These are phyloP conservation scores for Pelargonium citronellum DNA, from an alignment of 441 rosid genomes.

Conservation along the genomic window DNA sequence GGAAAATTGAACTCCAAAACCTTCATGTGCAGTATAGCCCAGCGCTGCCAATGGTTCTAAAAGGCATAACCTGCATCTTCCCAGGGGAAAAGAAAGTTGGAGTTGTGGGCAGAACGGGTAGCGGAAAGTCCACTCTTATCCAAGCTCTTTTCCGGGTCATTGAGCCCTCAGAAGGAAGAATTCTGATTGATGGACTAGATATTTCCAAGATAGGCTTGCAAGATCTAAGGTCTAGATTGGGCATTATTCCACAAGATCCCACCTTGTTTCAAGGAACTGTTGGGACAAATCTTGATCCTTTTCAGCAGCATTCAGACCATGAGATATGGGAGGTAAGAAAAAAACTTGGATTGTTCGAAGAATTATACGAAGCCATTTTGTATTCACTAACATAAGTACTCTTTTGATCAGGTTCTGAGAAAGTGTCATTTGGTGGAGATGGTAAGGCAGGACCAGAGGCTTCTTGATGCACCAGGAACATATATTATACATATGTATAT, in stretches of 20 bases:
- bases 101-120: conserved; percentile 67
- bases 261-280: conserved; percentile 58
- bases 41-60: conserved; percentile 53
- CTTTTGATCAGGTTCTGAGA: conserved; percentile 35
- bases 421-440: conserved; percentile 50
- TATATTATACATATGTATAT: conserved; percentile 1
- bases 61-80: conserved; percentile 51
- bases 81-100: conserved; percentile 57
- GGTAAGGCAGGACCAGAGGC: conserved; percentile 48
- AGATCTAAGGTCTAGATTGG: conserved; percentile 52
- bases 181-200: conserved; percentile 54
- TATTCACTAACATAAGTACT: conserved; percentile 2
- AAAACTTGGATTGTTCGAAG: neutral
- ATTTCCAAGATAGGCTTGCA: conserved; percentile 51
- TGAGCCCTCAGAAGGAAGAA: conserved; percentile 48
- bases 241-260: conserved; percentile 71
- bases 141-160: conserved; percentile 64
- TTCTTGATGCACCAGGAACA: conserved; percentile 57
- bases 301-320: conserved; percentile 43
- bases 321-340: conserved; percentile 60
- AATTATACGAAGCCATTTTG: neutral
- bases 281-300: conserved; percentile 60
- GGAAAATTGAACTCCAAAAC: conserved; percentile 39
- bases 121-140: conserved; percentile 69
- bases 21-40: conserved; percentile 49